These are phyloP conservation scores for Hemileccinum rubropunctum DNA, from an alignment of 768 basidiomycete genomes.

Conservation along the genomic window DNA sequence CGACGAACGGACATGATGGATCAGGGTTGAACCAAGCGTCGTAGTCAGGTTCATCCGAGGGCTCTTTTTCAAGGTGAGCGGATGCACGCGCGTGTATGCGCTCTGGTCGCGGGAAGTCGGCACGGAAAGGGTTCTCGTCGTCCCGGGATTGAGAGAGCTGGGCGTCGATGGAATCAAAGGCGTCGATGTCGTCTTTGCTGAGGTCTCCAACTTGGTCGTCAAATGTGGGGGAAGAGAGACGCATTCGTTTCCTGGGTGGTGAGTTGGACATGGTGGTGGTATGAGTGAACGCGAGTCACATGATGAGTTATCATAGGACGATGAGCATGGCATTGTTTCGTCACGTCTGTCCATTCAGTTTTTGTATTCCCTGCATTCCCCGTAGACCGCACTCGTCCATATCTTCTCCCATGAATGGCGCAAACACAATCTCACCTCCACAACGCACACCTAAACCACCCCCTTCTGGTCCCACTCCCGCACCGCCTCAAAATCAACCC, in stretches of 20 bases:
- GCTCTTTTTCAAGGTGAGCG: no score
- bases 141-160: constrained; percentile 44
- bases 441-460: constrained; percentile 46
- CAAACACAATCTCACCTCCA: constrained; percentile 3
- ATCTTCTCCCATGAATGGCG: constrained; percentile 46
- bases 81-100: no score
- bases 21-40: constrained; percentile 50
- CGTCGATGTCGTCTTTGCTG: constrained; percentile 54
- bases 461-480: constrained; percentile 58
- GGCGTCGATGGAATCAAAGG: constrained; percentile 51
- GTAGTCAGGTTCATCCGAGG: constrained; percentile 33
- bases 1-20: constrained; percentile 11
- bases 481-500: constrained; percentile 53
- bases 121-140: no score
- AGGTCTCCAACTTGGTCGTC: constrained; percentile 50
- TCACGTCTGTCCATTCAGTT: constrained; percentile 22
- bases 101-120: no score
- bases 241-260: constrained; percentile 50
- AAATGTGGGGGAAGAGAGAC: constrained; percentile 66
- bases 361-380: constrained; percentile 29
- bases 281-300: constrained; percentile 12
- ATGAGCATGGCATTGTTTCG: no score
- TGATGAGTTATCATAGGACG: constrained; percentile 6
- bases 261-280: constrained; percentile 34
- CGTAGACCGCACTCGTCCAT: constrained; percentile 23